Base-by-base conservation (phyloP, 2,329 filamentous ascomycete species). In the Pleurostoma richardsiae region DNA sequence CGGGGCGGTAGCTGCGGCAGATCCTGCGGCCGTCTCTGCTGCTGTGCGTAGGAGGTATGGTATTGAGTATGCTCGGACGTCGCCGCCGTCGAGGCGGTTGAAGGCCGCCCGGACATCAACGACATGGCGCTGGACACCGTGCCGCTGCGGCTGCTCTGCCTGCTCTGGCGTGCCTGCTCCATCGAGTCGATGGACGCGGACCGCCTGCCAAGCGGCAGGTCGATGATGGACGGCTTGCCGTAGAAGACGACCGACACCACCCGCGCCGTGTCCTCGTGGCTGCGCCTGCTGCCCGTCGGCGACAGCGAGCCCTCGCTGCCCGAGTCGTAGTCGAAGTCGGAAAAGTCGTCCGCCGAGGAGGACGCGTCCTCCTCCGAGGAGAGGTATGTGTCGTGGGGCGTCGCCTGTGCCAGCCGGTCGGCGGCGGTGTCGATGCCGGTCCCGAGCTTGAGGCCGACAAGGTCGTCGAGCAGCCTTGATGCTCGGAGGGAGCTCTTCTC, bases 341-440 rank as follows among this genome's bases (percentile, higher is more conserved):
- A 82, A 51, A 76, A 76, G 61, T 80, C 74, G 61, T 81, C 80
- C 41, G 77, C 76, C 19, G 77, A 79, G 2, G 81, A 81, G 2
- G 81, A 84, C 30, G 74, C 79, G 52, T 84, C 82, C 59, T 85
- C 82, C 54, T 85, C 82, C 0, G 80, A 83, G 2, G 80, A 84
- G 29, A 85, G 74, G 60, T 85, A 85, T 48, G 79, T 57, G 47
- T 82, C 76, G 59, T 83, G 80, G 5, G 79, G 76, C 2, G 71
- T 67, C 27, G 69, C 65, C 41, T 71, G 65, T 10, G 65, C 56
- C 29, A 63, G 55, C 47, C 59, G 43, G 56, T 57, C 36, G 49
- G 57, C 51, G 63, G 59, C 52, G 55, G 61, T 40, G 5, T 45
- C 40, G 39, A 51, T 47, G 41, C 10, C 10, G 42, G 60, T 58